Evolutionary conservation across 805 yeast genomes (phyloP), one percentile per base, ranked within the genome.

Genomic region (Ascoidea rubescens): DNA sequence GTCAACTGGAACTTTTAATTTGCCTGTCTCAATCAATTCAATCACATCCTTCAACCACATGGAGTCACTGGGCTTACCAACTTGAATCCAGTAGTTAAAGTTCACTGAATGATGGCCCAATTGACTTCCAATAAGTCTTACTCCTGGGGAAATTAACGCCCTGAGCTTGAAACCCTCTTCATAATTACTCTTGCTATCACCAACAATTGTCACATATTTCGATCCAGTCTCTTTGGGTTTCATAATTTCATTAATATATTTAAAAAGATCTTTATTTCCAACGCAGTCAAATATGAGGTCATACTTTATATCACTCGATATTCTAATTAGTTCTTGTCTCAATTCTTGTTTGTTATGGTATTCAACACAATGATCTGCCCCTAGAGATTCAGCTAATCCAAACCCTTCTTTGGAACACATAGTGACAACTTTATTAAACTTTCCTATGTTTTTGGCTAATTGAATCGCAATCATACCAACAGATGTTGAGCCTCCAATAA

Each of bases 401-500:
- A 67, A 70, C 8, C 87, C 78, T 28, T 73, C 65, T 1, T 77
- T 71, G 1, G 88, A 80, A 52, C 81, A 73, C 2, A 80, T 71
- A 1, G 75, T 75, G 1, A 77, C 78, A 10, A 87, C 70, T 48
- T 67, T 66, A 44, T 52, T 53, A 12, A 80, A 75, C 10, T 72
- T 66, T 55, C 69, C 74, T 55, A 68, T 63, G 31, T 71, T 60
- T 61, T 76, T 81, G 16, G 81, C 74, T 31, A 85, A 59, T 62
- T 83, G 88, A 42, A 80, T 70, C 5, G 75, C 73, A 64, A 70
- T 74, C 54, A 77, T 64, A 1, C 91, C 95, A 12, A 83, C 87
- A n/a, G 81, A 70, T 1, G 93, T 77, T 2, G 87, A 81, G 21
- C 87, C 95, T 50, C 96, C 96, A 55, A 85, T 71, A 44, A 87